These are phyloP conservation scores for Eurotiales sp. DNA, from an alignment of 2,329 filamentous ascomycete species.

Conservation along the genomic window DNA sequence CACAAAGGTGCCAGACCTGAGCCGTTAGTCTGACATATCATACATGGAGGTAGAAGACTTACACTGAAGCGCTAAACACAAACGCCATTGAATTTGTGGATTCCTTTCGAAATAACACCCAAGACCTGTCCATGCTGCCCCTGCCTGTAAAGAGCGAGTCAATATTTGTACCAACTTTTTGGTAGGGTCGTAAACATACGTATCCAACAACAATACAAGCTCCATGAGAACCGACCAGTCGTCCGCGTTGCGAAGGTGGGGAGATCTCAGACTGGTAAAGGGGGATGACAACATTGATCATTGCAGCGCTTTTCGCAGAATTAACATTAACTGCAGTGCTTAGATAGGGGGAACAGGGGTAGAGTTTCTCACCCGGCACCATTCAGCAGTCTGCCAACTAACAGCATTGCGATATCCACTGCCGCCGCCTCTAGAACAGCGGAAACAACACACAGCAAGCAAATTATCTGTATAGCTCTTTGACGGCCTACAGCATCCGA, in stretches of 20 bases:
- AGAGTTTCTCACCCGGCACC: constrained; percentile 13
- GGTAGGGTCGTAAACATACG: neutral
- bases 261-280: constrained; percentile 12
- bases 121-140: neutral
- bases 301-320: no score
- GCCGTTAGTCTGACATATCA: neutral
- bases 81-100: neutral
- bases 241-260: constrained; percentile 13
- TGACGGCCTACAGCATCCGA: neutral
- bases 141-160: no score
- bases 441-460: constrained; percentile 17
- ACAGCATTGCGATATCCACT: constrained; percentile 21
- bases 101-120: neutral
- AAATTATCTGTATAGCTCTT: constrained; percentile 14
- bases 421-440: constrained; percentile 20
- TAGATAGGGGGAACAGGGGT: no score
- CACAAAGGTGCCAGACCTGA: neutral
- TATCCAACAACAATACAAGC: constrained; percentile 5
- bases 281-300: neutral
- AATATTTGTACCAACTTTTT: no score
- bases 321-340: no score
- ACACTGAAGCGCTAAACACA: neutral
- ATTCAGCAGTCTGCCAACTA: constrained; percentile 20
- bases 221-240: constrained; percentile 13
- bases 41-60: neutral